Evolutionary conservation across 768 basidiomycete genomes (phyloP), one percentile per base, ranked within the genome.

Genomic region (Boletus speciosus): DNA sequence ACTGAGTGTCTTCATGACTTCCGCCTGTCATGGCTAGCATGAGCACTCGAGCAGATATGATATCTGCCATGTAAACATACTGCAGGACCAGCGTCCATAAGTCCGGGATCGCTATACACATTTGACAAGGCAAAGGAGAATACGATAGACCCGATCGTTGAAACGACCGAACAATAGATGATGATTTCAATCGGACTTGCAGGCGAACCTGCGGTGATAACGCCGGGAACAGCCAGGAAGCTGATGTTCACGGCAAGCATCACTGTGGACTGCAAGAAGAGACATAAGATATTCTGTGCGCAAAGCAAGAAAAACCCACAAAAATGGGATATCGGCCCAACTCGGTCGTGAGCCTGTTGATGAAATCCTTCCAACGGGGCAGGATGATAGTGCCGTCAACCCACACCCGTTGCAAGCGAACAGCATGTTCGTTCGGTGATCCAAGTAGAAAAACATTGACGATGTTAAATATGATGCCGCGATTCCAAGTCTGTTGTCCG

Each of bases 211-310:
- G 27, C n/a, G 3, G 3, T 25, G 25, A 47, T 16, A 23, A 61
- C 46, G 14, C 49, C 39, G 2, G 60, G 52, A 2, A 62, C 39
- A 12, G 61, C 42, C 4, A 61, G 61, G 35, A 61, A 54, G 27
- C 59, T 47, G 32, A 61, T 42, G 11, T 61, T 46, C 5, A 60
- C 60, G 0, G 59, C 60, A 6, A 60, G 50, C 54, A 60, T 52
- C 7, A 61, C 60, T 34, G 54, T 60, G 21, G 59, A 60, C 59
- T 60, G 25, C 23, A 2, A 54, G 25, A 27, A 27, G 6, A 6
- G 4, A 14, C 27, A 6, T 59, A 3, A 49, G 39, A 29, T 7
- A n/a, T 9, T n/a, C 2, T 4, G 4, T 8, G 37, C 10, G 5
- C 16, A 34, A 31, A 45, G 5, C 9, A 7, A 37, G 15, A 1